A percentile compares a stretch with the other conserved stretches of the same genome.
These are phyloP conservation scores for Achaetomium macrosporum DNA, from an alignment of 2,329 filamentous ascomycete genomes.

Conservation along the genomic window DNA sequence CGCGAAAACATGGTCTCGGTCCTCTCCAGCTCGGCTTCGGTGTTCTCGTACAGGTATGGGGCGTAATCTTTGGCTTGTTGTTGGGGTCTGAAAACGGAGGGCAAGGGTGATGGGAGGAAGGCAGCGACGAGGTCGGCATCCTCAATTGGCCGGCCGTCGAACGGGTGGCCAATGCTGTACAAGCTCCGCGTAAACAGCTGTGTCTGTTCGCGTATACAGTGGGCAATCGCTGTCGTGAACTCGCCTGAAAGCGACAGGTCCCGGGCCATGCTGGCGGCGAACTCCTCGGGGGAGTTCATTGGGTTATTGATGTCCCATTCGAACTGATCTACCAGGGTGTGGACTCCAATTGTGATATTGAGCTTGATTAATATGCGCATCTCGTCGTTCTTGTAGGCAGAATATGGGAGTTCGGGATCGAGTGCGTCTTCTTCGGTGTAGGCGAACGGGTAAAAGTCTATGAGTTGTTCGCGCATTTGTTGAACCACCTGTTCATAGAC, in stretches of 20 bases:
- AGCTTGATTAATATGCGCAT: constrained; percentile 95
- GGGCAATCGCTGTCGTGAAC: constrained; percentile 94
- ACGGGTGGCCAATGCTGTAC: constrained; percentile 88
- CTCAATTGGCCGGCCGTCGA: constrained; percentile 88
- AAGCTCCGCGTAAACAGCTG: constrained; percentile 92
- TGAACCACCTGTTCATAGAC: constrained; percentile 54
- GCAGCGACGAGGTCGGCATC: constrained; percentile 82
- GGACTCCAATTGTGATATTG: constrained; percentile 93
- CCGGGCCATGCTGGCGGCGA: constrained; percentile 80
- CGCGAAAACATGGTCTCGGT: constrained; percentile 90
- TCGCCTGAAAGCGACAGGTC: constrained; percentile 90
- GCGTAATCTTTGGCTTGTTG: constrained; percentile 92
- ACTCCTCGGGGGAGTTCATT: constrained; percentile 88
- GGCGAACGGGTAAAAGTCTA: constrained; percentile 89
- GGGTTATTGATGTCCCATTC: constrained; percentile 99
- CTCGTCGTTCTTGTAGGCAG: constrained; percentile 96
- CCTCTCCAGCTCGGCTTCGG: constrained; percentile 80
- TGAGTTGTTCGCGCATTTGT: constrained; percentile 82
- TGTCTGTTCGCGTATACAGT: constrained; percentile 92
- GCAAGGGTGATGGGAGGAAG: constrained; percentile 79
- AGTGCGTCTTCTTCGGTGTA: constrained; percentile 85
- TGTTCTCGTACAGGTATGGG: constrained; percentile 90
- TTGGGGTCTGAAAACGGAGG: constrained; percentile 78
- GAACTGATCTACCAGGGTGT: constrained; percentile 93
- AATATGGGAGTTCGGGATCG: constrained; percentile 84